These are phyloP conservation scores for Coleophoma cylindrospora DNA, from an alignment of 2,329 filamentous ascomycete species.

Conservation along the genomic window DNA sequence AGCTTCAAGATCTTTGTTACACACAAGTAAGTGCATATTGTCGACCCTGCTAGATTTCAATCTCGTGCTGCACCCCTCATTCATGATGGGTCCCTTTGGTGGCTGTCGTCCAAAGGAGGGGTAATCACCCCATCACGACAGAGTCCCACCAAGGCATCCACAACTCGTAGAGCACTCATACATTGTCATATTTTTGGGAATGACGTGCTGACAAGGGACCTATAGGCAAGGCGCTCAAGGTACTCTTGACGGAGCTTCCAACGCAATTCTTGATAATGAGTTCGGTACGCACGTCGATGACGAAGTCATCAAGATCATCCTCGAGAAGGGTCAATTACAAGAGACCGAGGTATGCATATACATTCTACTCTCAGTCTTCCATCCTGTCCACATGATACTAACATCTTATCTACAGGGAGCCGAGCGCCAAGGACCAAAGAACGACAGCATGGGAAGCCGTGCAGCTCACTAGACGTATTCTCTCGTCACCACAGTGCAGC, in stretches of 20 bases:
- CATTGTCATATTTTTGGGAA: too few species aligned
- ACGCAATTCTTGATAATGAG: constrained; percentile 72
- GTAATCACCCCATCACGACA: too few species aligned
- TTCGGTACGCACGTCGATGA: constrained; percentile 80
- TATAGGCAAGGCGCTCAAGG: constrained; percentile 81
- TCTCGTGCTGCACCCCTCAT: constrained; percentile 1
- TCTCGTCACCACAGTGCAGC: too few species aligned
- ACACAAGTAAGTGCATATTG: constrained; percentile 64
- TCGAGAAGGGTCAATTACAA: constrained; percentile 70
- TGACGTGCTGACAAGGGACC: too few species aligned
- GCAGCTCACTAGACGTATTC: constrained; percentile 17
- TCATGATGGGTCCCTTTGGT: too few species aligned
- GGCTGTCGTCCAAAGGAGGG: too few species aligned
- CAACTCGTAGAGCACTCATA: too few species aligned
- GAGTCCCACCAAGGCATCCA: too few species aligned
- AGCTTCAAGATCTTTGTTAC: constrained; percentile 87
- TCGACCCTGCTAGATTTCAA: background rate
- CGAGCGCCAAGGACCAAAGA: constrained; percentile 28
- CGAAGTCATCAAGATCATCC: constrained; percentile 74
- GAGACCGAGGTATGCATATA: constrained; percentile 44
- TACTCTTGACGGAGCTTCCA: constrained; percentile 69
- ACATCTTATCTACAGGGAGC: constrained; percentile 17
- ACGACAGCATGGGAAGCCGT: constrained; percentile 23
- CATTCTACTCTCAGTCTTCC: background rate
- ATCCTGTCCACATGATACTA: constrained; percentile 4